Evolutionary conservation across 768 basidiomycete genomes (phyloP).

Genomic region (Leccinum subtestaceum): DNA sequence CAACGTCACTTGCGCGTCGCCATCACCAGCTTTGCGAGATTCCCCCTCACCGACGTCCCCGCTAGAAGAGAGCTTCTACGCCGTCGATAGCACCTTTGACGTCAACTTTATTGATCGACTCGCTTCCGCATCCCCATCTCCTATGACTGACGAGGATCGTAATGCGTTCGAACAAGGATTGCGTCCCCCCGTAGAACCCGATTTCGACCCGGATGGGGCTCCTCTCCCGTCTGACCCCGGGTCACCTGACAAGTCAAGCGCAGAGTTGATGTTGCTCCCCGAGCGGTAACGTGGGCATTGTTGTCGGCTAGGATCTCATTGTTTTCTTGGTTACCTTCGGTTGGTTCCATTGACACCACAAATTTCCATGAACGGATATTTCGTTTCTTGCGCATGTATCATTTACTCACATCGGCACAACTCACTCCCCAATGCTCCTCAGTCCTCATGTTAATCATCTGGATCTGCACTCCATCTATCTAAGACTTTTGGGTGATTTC

Average conservation of each 20-base stretch:
- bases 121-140: constrained; percentile 36
- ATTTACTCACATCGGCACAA: constrained; percentile 13
- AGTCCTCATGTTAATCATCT: constrained; percentile 10
- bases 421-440: background rate
- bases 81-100: constrained; percentile 29
- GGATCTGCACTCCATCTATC: constrained; percentile 17
- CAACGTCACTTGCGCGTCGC: constrained; percentile 38
- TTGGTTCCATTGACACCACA: constrained; percentile 16
- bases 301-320: background rate
- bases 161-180: constrained; percentile 8
- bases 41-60: background rate
- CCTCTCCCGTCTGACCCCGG: constrained; percentile 36
- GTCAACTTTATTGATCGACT: constrained; percentile 42
- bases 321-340: constrained; percentile 1
- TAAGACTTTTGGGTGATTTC: constrained; percentile 3
- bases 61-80: constrained; percentile 20
- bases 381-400: constrained; percentile 17
- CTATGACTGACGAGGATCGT: constrained; percentile 35
- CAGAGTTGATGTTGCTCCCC: constrained; percentile 41
- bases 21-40: constrained; percentile 5
- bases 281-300: constrained; percentile 36
- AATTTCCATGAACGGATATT: constrained; percentile 8
- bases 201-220: constrained; percentile 47
- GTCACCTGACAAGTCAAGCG: constrained; percentile 41
- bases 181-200: constrained; percentile 17